phyloP scores from a whole-genome alignment of 208 protist species.

The Acanthamoeba royreba region DNA sequence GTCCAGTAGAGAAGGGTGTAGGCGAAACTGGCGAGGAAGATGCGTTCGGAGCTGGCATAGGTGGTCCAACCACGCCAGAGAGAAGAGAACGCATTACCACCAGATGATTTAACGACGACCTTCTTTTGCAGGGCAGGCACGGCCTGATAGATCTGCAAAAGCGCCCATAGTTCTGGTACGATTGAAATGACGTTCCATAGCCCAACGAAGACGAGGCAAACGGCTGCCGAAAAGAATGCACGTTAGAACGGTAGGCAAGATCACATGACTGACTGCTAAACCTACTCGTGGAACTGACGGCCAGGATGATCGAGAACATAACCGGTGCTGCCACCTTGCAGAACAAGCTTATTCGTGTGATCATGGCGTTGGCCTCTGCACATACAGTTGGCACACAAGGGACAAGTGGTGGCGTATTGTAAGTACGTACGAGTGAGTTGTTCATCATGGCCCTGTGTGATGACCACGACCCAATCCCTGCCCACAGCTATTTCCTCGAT shows the following conservation, averaged over 20 bases:
- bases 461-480: not conserved
- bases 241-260: not conserved
- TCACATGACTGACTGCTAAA: not conserved
- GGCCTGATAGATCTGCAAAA: not conserved
- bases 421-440: not conserved
- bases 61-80: not conserved
- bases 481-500: not conserved
- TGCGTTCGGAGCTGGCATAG: not conserved
- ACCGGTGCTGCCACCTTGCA: not conserved
- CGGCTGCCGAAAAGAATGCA: not conserved
- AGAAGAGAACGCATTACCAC: not conserved
- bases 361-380: not conserved
- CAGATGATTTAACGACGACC: not conserved
- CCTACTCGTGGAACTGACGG: not conserved
- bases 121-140: not conserved
- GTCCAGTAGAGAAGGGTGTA: conserved; percentile 23
- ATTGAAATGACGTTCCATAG: not conserved
- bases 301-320: not conserved
- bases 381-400: not conserved
- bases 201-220: not conserved
- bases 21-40: conserved; percentile 25
- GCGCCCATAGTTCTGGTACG: not conserved
- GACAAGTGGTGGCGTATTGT: not conserved
- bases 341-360: not conserved
- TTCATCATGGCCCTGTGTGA: not conserved